These are phyloP conservation scores for Alternaria novae-zelandiae DNA, from an alignment of 2,329 filamentous ascomycete species.

Conservation along the genomic window DNA sequence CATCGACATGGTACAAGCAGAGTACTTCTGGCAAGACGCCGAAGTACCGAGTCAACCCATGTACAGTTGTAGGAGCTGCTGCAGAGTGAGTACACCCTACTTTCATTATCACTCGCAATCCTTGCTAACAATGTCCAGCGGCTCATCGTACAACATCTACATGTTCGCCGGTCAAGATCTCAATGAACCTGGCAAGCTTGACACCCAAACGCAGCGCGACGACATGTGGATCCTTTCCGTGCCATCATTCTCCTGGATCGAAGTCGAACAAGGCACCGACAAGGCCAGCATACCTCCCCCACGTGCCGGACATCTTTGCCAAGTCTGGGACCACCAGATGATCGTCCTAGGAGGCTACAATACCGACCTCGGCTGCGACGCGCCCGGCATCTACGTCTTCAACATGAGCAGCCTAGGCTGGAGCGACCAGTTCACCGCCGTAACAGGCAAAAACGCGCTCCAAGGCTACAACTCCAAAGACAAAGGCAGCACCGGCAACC, in stretches of 20 bases:
- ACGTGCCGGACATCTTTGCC: conserved; percentile 76
- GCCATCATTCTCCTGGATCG: conserved; percentile 81
- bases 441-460: conserved; percentile 60
- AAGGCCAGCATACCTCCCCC: conserved; percentile 58
- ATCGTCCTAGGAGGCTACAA: conserved; percentile 76
- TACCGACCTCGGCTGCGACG: conserved; percentile 67
- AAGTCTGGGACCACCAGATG: conserved; percentile 82
- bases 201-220: conserved; percentile 65
- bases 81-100: conserved; percentile 58
- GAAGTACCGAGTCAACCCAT: conserved; percentile 67
- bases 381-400: conserved; percentile 75
- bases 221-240: conserved; percentile 83
- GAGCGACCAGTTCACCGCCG: conserved; percentile 73
- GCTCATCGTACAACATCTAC: conserved; percentile 78
- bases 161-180: conserved; percentile 80
- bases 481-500: conserved; percentile 47
- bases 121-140: conserved; percentile 48
- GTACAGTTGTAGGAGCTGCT: conserved; percentile 75
- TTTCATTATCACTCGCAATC: not conserved
- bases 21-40: conserved; percentile 67
- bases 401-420: conserved; percentile 74
- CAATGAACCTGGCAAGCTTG: conserved; percentile 65
- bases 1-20: conserved; percentile 75
- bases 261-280: conserved; percentile 58
- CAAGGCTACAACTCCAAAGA: conserved; percentile 40